phyloP scores from a whole-genome alignment of 306 rosid genomes.

The Herpetospermum pedunculosum region DNA sequence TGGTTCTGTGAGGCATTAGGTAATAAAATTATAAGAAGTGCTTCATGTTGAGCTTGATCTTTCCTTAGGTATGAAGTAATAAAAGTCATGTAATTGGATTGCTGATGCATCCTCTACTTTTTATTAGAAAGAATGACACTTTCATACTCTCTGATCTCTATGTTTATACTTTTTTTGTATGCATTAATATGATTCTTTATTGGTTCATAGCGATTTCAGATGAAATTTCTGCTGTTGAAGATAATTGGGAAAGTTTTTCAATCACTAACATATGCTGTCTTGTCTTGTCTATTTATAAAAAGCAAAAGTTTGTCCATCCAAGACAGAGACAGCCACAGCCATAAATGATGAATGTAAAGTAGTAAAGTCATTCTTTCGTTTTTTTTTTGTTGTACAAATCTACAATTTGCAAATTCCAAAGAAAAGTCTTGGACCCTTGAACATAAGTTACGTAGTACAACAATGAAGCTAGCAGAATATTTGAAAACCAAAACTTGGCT shows the following conservation, averaged over 20 bases:
- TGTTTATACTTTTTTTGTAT: not conserved
- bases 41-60: not conserved
- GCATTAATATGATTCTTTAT: not conserved
- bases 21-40: not conserved
- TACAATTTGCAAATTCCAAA: not conserved
- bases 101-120: not conserved
- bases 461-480: no score
- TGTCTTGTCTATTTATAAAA: not conserved
- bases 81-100: not conserved
- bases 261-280: not conserved
- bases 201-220: not conserved
- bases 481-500: no score
- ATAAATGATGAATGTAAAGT: not conserved
- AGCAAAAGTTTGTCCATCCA: constrained; percentile 3
- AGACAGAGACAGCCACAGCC: not conserved
- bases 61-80: constrained; percentile 4
- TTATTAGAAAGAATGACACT: not conserved
- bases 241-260: not conserved
- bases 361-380: not conserved
- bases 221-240: not conserved
- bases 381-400: no score
- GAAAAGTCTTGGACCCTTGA: no score
- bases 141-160: not conserved
- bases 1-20: not conserved
- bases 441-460: no score